Conservation (phyloP, 805 yeast species). For the Candida silvicultrix region DNA sequence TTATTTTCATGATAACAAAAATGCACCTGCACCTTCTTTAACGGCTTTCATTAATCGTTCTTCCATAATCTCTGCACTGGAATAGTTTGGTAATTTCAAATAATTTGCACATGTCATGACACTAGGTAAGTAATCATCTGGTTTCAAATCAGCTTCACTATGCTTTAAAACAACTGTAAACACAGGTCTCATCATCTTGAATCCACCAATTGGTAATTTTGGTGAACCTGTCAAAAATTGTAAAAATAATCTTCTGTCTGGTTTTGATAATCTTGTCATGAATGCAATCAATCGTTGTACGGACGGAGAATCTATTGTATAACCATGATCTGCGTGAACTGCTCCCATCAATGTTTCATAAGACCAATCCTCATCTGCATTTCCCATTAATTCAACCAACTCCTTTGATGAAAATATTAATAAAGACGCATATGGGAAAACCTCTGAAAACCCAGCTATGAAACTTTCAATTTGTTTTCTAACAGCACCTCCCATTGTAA, state of each 20-base stretch:
- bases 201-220: constrained; percentile 89
- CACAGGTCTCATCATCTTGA: constrained; percentile 72
- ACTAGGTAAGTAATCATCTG: constrained; percentile 86
- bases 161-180: constrained; percentile 83
- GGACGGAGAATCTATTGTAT: constrained; percentile 58
- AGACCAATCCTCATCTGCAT: constrained; percentile 84
- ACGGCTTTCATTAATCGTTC: constrained; percentile 62
- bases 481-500: constrained; percentile 59
- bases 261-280: constrained; percentile 44
- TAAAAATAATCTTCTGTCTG: constrained; percentile 64
- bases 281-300: constrained; percentile 57
- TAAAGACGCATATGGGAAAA: constrained; percentile 73
- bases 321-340: constrained; percentile 88
- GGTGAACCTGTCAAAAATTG: constrained; percentile 94
- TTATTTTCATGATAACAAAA: constrained; percentile 53
- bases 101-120: constrained; percentile 99
- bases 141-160: constrained; percentile 59
- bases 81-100: constrained; percentile 80
- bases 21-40: constrained; percentile 84
- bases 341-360: constrained; percentile 49
- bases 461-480: constrained; percentile 59
- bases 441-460: constrained; percentile 73
- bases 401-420: constrained; percentile 71
- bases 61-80: constrained; percentile 53
- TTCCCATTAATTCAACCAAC: constrained; percentile 65